A percentile compares a stretch with the other conserved stretches of the same genome.
phyloP scores from a whole-genome alignment of 129 eudicot species.

The Mikania micrantha region DNA sequence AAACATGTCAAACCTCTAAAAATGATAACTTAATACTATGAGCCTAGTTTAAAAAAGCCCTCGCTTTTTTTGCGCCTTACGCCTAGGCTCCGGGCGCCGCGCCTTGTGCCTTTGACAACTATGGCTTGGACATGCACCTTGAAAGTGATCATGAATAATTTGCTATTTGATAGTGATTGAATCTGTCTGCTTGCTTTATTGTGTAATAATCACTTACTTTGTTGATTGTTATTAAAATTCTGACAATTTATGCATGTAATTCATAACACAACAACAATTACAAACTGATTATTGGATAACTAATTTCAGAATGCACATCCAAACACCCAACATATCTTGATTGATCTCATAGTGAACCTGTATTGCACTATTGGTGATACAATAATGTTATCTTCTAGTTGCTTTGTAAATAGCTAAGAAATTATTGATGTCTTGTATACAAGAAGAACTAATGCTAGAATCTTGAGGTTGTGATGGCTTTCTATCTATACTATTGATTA shows the following conservation, averaged over 20 bases:
- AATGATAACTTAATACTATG: too few species aligned
- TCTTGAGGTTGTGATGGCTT: neutral
- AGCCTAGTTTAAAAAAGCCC: too few species aligned
- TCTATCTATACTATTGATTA: neutral
- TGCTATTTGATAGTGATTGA: neutral
- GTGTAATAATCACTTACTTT: neutral
- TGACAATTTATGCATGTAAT: neutral
- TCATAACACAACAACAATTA: neutral
- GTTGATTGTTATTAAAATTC: neutral
- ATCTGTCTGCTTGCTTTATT: neutral
- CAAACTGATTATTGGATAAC: neutral
- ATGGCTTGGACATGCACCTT: too few species aligned
- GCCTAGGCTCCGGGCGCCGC: too few species aligned
- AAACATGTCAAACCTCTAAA: too few species aligned
- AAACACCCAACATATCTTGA: neutral
- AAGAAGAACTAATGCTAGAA: neutral
- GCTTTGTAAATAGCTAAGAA: neutral
- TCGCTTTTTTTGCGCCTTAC: too few species aligned
- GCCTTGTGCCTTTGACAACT: too few species aligned
- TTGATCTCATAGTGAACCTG: neutral
- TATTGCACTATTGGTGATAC: neutral
- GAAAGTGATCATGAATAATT: too few species aligned
- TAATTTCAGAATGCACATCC: too few species aligned
- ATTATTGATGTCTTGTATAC: neutral
- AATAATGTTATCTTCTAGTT: neutral